A percentile compares a stretch with the other conserved stretches of the same genome.
phyloP scores from a whole-genome alignment of 805 yeast genomes.

The Candida boidinii region DNA sequence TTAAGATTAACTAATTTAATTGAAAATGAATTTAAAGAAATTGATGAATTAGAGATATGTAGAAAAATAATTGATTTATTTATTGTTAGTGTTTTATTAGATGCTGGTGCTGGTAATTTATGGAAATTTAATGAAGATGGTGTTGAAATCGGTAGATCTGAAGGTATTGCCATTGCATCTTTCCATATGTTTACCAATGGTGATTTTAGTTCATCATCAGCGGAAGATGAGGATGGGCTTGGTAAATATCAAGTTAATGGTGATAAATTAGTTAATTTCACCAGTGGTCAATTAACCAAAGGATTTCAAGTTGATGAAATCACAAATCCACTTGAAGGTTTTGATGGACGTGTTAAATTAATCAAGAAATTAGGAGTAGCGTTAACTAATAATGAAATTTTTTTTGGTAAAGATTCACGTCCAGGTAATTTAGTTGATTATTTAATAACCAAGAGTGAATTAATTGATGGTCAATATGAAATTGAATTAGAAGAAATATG shows the following conservation, averaged over 20 bases:
- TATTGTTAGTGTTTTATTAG: slow-evolving; percentile 51
- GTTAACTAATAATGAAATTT: slow-evolving; percentile 25
- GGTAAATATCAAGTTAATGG: slow-evolving; percentile 40
- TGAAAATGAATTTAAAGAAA: slow-evolving; percentile 22
- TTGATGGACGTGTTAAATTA: slow-evolving; percentile 42
- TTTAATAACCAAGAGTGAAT: slow-evolving; percentile 20
- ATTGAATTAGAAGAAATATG: slow-evolving; percentile 42
- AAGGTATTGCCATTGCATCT: slow-evolving; percentile 58
- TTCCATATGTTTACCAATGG: slow-evolving; percentile 46
- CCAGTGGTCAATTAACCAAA: slow-evolving; percentile 24
- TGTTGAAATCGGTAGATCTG: slow-evolving; percentile 36
- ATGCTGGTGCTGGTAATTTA: slow-evolving; percentile 59
- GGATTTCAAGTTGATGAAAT: slow-evolving; percentile 42
- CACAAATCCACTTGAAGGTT: slow-evolving; percentile 44
- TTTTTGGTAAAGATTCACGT: slow-evolving; percentile 30
- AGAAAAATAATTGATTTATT: slow-evolving; percentile 48
- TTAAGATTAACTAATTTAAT: slow-evolving; percentile 37
- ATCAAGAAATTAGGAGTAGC: slow-evolving; percentile 41
- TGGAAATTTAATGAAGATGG: slow-evolving; percentile 43
- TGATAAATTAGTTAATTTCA: slow-evolving; percentile 25
- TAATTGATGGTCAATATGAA: slow-evolving; percentile 12
- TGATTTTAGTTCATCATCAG: slow-evolving; percentile 23
- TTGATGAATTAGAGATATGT: slow-evolving; percentile 34
- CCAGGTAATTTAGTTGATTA: slow-evolving; percentile 47
- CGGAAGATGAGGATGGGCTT: too few species aligned